phyloP scores from a whole-genome alignment of 2,329 filamentous ascomycete species.

The Aureobasidium subglaciale region DNA sequence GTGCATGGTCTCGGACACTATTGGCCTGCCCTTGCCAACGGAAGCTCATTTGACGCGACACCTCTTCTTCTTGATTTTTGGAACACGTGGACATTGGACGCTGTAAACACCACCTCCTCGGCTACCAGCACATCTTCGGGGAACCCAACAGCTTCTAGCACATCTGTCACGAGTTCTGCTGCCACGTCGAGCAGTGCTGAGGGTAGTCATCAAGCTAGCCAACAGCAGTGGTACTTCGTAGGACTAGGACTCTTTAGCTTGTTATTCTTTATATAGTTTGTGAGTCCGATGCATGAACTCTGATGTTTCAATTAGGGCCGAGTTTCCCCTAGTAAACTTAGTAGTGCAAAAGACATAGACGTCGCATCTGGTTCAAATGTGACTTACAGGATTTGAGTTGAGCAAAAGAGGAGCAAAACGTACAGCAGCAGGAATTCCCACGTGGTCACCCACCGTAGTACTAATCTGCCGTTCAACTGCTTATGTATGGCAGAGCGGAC shows the following conservation, averaged over 20 bases:
- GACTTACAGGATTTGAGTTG: too few relatives aligned
- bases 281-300: not conserved
- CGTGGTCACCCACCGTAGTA: too few relatives aligned
- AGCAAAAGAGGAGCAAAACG: too few relatives aligned
- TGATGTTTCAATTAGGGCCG: too few relatives aligned
- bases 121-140: not conserved
- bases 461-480: too few relatives aligned
- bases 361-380: too few relatives aligned
- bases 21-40: conserved; percentile 31
- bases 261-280: not conserved
- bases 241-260: not conserved
- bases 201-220: not conserved
- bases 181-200: not conserved
- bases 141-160: not conserved
- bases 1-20: conserved; percentile 33
- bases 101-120: not conserved
- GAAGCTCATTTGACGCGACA: conserved; percentile 19
- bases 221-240: not conserved
- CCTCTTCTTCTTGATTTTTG: conserved; percentile 22
- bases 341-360: too few relatives aligned
- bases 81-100: conserved; percentile 19
- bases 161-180: not conserved
- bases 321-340: too few relatives aligned
- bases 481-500: too few relatives aligned
- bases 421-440: too few relatives aligned